phyloP scores from a whole-genome alignment of 2,329 filamentous ascomycete species.

The Hirsutella rhossiliensis region DNA sequence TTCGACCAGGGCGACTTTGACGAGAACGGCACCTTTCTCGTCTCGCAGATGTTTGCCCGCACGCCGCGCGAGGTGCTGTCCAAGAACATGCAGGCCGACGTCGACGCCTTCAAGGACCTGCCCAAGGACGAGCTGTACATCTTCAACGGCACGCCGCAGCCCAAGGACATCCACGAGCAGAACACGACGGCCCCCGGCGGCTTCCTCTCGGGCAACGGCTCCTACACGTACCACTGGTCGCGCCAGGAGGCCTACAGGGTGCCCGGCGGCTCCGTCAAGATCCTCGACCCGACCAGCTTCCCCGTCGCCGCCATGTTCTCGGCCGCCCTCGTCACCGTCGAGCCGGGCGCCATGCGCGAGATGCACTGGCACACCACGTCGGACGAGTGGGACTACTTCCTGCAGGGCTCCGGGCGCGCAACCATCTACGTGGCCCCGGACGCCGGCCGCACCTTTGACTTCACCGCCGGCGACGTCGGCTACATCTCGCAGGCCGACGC shows the following conservation, averaged over 20 bases:
- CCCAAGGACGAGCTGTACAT: constrained; percentile 37
- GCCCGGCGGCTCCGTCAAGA: constrained; percentile 46
- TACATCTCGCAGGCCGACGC: constrained; percentile 38
- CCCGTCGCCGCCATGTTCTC: constrained; percentile 43
- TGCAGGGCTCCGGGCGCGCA: constrained; percentile 41
- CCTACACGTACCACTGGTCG: constrained; percentile 39
- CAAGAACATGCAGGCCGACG: constrained; percentile 38
- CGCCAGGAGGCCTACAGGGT: constrained; percentile 36
- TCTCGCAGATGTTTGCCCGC: constrained; percentile 38
- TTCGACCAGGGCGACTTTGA: constrained; percentile 47
- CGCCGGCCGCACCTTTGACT: constrained; percentile 43
- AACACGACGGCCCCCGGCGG: constrained; percentile 34
- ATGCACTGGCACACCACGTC: constrained; percentile 50
- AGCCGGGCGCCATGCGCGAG: constrained; percentile 53
- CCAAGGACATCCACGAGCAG: constrained; percentile 30
- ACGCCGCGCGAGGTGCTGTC: constrained; percentile 40
- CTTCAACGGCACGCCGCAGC: constrained; percentile 37
- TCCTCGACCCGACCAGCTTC: constrained; percentile 44
- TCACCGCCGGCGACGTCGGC: constrained; percentile 45
- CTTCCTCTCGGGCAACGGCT: constrained; percentile 20
- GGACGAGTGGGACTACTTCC: constrained; percentile 51
- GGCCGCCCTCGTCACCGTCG: constrained; percentile 41
- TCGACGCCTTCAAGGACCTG: constrained; percentile 33
- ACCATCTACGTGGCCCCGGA: constrained; percentile 41
- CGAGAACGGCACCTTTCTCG: constrained; percentile 47